A percentile compares a stretch with the other conserved stretches of the same genome.
These are phyloP conservation scores for Komagataella phaffii DNA, from an alignment of 805 yeast species.

Conservation along the genomic window DNA sequence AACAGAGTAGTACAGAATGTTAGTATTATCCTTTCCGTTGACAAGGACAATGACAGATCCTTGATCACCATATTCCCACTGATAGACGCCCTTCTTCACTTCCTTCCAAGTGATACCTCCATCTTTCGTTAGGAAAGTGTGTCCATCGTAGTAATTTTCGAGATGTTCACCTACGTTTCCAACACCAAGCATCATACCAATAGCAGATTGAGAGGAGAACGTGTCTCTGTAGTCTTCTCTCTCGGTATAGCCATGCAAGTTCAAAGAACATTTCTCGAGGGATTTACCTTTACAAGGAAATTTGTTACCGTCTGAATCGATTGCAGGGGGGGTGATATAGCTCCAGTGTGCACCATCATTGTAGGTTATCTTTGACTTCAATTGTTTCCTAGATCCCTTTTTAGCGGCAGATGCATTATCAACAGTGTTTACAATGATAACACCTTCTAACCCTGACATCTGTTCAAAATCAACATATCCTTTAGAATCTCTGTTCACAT, in stretches of 20 bases:
- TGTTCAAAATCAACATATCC: constrained; percentile 87
- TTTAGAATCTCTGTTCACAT: constrained; percentile 54
- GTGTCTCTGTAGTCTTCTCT: constrained; percentile 71
- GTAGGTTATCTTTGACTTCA: constrained; percentile 63
- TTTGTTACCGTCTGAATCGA: constrained; percentile 44
- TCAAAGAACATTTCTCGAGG: constrained; percentile 57
- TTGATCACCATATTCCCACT: constrained; percentile 93
- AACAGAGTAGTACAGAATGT: constrained; percentile 46
- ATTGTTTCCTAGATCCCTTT: constrained; percentile 32
- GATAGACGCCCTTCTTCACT: constrained; percentile 52
- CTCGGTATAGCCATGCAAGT: constrained; percentile 82
- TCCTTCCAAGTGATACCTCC: constrained; percentile 85
- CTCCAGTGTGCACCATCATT: constrained; percentile 87
- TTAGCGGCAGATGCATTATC: constrained; percentile 32
- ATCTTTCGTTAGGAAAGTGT: constrained; percentile 53
- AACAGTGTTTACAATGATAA: constrained; percentile 60
- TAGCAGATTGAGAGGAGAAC: constrained; percentile 71
- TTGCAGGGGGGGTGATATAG: constrained; percentile 50
- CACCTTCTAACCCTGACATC: constrained; percentile 76
- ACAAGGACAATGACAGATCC: constrained; percentile 75
- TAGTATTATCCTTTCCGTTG: constrained; percentile 43
- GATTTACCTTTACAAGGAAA: constrained; percentile 35
- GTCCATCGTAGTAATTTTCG: constrained; percentile 30
- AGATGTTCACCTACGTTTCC: constrained; percentile 77
- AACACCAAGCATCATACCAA: constrained; percentile 71